Evolutionary conservation across 768 basidiomycete genomes (phyloP), one percentile per base, ranked within the genome.

Genomic region (Tylopilus rubrobrunneus): DNA sequence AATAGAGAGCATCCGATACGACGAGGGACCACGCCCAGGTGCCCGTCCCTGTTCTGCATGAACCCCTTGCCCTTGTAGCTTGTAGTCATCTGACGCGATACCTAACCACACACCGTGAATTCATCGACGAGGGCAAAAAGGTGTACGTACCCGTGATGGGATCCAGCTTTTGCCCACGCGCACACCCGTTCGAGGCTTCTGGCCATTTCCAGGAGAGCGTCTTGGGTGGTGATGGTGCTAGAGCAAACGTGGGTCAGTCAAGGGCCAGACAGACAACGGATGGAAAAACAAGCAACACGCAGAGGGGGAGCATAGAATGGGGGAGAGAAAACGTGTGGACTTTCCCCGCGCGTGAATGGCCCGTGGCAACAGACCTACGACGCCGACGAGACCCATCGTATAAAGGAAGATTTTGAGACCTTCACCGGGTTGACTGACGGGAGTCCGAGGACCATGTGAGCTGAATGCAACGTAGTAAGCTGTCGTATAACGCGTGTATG

Each of bases 391-490:
- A 39, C 69, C 85, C 42, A 75, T 37, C 19, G 84, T 83, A 53
- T 71, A 79, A 36, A 83, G 57, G 62, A 87, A 65, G 62, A 97
- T 79, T 75, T 90, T 92, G 63, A 85, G 64, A 48, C 64, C 74
- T 53, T 89, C 80, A 28, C 92, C 91, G 25, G 92, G 88, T 55
- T 82, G 76, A 70, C 79, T 80, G 47, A 79, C 72, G 19, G 95
- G 93, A 45, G 86, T 79, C 61, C 96, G 87, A 29, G 92, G 92
- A 34, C 96, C 96, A 73, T 98, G 94, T 27, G 95, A 93, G 36
- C 96, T 96, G 73, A 95, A 98, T 6, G 96, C 89, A 67, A n/a
- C n/a, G n/a, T n/a, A 99, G 81, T 98, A 99, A 46, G 94, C 95
- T 98, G 71, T n/a, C n/a, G 49, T 33, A 28, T 8, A 15, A 8